Base-by-base conservation (phyloP, 2,329 filamentous ascomycete species). In the Coleophoma cylindrospora region DNA sequence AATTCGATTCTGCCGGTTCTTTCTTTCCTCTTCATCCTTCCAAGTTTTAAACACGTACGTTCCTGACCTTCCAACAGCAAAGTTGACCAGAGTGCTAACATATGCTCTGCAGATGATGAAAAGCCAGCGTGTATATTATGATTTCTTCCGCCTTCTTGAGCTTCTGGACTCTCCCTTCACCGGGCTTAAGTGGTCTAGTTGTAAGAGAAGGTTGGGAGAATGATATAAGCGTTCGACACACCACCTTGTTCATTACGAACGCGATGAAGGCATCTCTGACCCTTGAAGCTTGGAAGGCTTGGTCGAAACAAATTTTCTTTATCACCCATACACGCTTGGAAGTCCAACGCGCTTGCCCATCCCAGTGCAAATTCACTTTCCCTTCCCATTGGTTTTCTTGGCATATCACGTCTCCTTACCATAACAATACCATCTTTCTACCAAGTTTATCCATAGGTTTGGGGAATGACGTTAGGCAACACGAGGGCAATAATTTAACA, bases 141-240 rank as follows among this genome's bases (percentile, higher is more conserved):
- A 97, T 77, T 76, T 69, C 70, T 87, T 78, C 76, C 78, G 75
- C 73, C 78, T 74, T 69, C 72, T 74, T 77, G 74, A 76, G 74
- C 79, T 74, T 75, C 74, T 74, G 79, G 81, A 88, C 89, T 92
- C 91, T 96, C 87, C 86, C 83, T 82, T 82, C 74, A 79, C 73
- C 74, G 84, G 88, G 91, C 91, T 88, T 70, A 90, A 96, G 94
- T 79, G 92, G 89, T 86, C 78, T 78, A 79, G 73, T 74, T 80
- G 83, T 70, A 73, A 73, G 75, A 75, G 77, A 71, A 72, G 76
- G 74, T 73, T 73, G 82, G 81, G 74, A 87, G 82, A 77, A 81
- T 99, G 94, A 97, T 84, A 91, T 91, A 80, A 86, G 94, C 91
- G 94, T 96, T 88, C 91, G 92, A 89, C 94, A 96, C 92, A 96